Conservation (phyloP, 495 filamentous ascomycete species). For the Amorphotheca resinae region DNA sequence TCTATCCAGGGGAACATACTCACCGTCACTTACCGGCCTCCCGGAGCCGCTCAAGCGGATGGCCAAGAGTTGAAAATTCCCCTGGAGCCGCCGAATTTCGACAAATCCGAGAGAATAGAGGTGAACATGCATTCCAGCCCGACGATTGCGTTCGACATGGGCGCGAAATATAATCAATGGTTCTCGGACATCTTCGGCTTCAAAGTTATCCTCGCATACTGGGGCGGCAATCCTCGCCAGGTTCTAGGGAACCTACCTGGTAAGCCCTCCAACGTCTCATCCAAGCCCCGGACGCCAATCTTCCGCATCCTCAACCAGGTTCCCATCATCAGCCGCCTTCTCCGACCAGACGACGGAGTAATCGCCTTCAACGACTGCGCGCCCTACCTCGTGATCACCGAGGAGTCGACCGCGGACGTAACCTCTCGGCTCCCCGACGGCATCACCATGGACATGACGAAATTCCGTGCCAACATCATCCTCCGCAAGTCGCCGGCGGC, state of each 20-base stretch:
- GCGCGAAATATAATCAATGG: slow-evolving; percentile 52
- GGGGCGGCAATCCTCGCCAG: slow-evolving; percentile 47
- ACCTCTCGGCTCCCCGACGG: slow-evolving; percentile 41
- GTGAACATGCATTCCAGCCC: slow-evolving; percentile 52
- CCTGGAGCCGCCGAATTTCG: slow-evolving; percentile 34
- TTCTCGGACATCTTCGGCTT: slow-evolving; percentile 62
- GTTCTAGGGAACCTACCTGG: slow-evolving; percentile 46
- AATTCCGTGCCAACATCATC: slow-evolving; percentile 80
- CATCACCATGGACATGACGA: slow-evolving; percentile 59
- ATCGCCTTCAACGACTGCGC: slow-evolving; percentile 77
- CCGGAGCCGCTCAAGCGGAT: background rate
- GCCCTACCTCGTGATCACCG: slow-evolving; percentile 59
- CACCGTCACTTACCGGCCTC: slow-evolving; percentile 39
- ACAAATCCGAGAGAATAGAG: slow-evolving; percentile 35
- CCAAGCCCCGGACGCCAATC: slow-evolving; percentile 4
- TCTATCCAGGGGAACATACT: slow-evolving; percentile 43
- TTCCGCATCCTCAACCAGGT: slow-evolving; percentile 4
- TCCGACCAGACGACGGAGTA: slow-evolving; percentile 16
- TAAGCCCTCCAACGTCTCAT: slow-evolving; percentile 1
- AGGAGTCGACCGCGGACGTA: slow-evolving; percentile 56
- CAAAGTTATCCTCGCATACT: slow-evolving; percentile 51
- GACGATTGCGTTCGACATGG: slow-evolving; percentile 57
- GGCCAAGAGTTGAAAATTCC: slow-evolving; percentile 39
- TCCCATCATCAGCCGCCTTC: slow-evolving; percentile 16
- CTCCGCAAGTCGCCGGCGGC: slow-evolving; percentile 41